Base-by-base conservation (phyloP, 2,329 filamentous ascomycete genomes). In the Cordyceps cicadae region DNA sequence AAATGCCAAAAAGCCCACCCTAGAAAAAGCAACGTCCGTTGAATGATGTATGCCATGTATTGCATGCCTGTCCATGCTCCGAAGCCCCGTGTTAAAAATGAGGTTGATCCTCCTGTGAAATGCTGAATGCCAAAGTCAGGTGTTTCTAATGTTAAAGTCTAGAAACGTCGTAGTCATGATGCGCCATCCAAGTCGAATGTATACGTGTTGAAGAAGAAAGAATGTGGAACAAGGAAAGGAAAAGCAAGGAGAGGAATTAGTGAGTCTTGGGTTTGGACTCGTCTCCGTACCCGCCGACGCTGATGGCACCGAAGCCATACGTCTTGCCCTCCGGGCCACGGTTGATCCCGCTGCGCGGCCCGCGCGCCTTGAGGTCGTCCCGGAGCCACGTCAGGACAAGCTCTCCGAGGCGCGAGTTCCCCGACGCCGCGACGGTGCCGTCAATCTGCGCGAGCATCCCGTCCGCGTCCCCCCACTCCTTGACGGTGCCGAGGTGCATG, bases 401-500 rank as follows among this genome's bases (percentile, higher is more conserved):
- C 76, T 96, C 89, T 11, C 93, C 92, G 8, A 97, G 79, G 60
- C 85, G 84, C 68, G 89, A 94, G 73, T 97, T 96, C 41, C 92
- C 92, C 3, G 73, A 70, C 11, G 62, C 64, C 15, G 67, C 72
- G 24, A 74, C 69, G 41, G 70, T 70, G 46, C 68, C 68, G 48
- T 75, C 74, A 24, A 83, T 77, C 29, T 75, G 72, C 19, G 80
- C 76, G 55, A 90, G 79, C 76, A 94, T 92, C 39, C 79, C 76
- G 59, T 87, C 85, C 50, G 93, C 85, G 41, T 78, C 76, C 1
- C 92, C 93, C 87, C 87, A 95, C 74, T 95, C 89, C 79, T 90
- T 92, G 64, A 97, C 88, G 64, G 81, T 85, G 32, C 94, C 94
- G 52, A 96, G 74, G 70, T 92, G 88, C 93, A 99, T 97, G 72